Evolutionary conservation across 2,329 filamentous ascomycete genomes (phyloP).

Genomic region (Trichoderma aggressivum): DNA sequence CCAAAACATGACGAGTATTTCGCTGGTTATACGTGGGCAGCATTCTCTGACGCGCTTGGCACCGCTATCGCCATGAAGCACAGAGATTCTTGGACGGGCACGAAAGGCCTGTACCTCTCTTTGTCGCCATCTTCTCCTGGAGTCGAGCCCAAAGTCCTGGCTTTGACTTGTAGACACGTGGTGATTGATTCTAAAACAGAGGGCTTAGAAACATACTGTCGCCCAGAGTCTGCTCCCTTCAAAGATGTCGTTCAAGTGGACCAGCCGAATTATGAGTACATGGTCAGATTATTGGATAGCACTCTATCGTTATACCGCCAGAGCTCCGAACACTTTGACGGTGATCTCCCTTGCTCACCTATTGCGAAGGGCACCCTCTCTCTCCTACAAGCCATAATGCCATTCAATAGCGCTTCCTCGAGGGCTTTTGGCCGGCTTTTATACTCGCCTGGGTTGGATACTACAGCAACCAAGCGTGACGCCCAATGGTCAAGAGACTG

Average conservation of each 20-base stretch:
- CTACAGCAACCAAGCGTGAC: background rate
- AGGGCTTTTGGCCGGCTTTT: background rate
- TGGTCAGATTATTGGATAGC: background rate
- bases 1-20: background rate
- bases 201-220: background rate
- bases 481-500: background rate
- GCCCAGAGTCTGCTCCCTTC: background rate
- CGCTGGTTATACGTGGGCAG: background rate
- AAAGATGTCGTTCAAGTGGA: constrained; percentile 3
- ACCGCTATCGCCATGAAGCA: background rate
- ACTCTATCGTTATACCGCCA: background rate
- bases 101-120: constrained; percentile 3
- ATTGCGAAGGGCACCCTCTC: background rate
- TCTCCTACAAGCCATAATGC: background rate
- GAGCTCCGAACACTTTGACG: background rate
- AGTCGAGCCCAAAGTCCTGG: background rate
- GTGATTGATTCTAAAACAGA: background rate
- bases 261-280: background rate
- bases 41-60: background rate
- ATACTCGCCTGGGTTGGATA: background rate
- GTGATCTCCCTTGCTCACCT: background rate
- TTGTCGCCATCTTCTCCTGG: background rate
- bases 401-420: background rate
- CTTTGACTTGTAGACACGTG: constrained; percentile 3
- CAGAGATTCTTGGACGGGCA: background rate